A percentile compares a stretch with the other conserved stretches of the same genome.
These are phyloP conservation scores for Marchantia polymorpha DNA, from an alignment of 225 moss, liverwort and hornwort genomes.

Conservation along the genomic window DNA sequence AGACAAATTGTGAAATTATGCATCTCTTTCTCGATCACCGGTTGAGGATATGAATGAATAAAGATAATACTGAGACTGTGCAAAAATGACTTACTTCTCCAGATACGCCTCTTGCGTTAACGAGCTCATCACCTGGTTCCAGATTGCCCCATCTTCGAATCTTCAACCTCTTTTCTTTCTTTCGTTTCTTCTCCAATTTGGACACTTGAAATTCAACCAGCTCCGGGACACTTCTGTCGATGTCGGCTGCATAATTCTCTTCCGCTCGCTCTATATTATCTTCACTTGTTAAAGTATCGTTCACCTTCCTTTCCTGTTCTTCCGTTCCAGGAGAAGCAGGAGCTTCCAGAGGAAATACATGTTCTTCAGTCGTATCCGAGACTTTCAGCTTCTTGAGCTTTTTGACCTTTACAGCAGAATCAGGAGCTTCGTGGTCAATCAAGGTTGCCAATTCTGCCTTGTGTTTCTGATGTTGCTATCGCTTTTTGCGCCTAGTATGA, in stretches of 20 bases:
- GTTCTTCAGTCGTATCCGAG: neutral
- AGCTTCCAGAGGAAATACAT: neutral
- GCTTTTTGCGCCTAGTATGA: neutral
- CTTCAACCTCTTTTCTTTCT: neutral
- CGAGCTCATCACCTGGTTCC: slow-evolving; percentile 13
- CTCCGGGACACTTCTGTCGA: neutral
- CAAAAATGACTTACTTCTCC: slow-evolving; percentile 34
- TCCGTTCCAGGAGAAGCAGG: neutral
- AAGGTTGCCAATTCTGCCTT: neutral
- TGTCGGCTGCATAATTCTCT: neutral
- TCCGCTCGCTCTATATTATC: neutral
- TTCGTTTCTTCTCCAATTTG: slow-evolving; percentile 20
- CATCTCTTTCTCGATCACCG: neutral
- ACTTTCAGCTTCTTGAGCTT: slow-evolving; percentile 25
- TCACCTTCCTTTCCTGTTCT: slow-evolving; percentile 28
- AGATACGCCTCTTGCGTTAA: neutral
- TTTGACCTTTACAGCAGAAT: neutral
- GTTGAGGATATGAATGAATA: neutral
- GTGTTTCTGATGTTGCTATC: neutral
- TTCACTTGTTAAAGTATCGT: neutral
- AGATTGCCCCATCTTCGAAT: neutral
- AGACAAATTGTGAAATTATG: slow-evolving; percentile 25
- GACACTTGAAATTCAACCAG: neutral
- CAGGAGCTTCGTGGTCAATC: neutral
- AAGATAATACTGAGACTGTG: slow-evolving; percentile 1